Percentiles rank a stretch among this genome's conserved stretches.
These are phyloP conservation scores for Singerocomus inundabilis DNA, from an alignment of 1,284 basidiomycete genomes.

Conservation along the genomic window DNA sequence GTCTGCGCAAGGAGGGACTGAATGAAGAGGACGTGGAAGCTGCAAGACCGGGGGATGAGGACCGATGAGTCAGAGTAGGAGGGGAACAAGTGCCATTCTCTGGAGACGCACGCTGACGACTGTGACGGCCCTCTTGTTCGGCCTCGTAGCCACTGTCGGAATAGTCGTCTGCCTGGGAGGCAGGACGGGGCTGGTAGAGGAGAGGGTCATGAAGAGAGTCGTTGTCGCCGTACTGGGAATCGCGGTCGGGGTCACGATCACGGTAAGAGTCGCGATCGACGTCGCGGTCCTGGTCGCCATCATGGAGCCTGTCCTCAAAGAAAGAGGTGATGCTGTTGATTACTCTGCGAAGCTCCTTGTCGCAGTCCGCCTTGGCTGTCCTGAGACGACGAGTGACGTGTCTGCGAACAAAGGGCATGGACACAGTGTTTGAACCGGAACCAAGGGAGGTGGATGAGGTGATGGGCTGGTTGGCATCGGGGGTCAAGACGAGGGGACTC, in stretches of 20 bases:
- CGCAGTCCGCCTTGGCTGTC: constrained; percentile 93
- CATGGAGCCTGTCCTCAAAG: constrained; percentile 86
- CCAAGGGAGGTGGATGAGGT: constrained; percentile 43
- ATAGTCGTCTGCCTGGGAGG: constrained; percentile 63
- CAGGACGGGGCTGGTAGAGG: constrained; percentile 52
- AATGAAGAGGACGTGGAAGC: constrained; percentile 55
- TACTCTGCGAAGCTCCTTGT: constrained; percentile 90
- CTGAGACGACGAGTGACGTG: constrained; percentile 93
- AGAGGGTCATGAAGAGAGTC: constrained; percentile 61
- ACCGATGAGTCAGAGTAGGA: constrained; percentile 52
- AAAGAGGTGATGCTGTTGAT: constrained; percentile 91
- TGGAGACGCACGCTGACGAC: constrained; percentile 71
- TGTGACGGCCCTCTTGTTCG: constrained; percentile 67
- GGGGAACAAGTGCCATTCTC: constrained; percentile 40
- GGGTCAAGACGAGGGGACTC: constrained; percentile 73
- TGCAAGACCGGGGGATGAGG: constrained; percentile 55
- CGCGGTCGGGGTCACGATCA: constrained; percentile 46
- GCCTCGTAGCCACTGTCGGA: constrained; percentile 79
- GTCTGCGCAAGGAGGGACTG: constrained; percentile 68
- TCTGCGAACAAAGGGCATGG: constrained; percentile 88
- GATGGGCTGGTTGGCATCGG: constrained; percentile 52
- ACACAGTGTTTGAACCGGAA: constrained; percentile 69
- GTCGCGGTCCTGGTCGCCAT: constrained; percentile 64
- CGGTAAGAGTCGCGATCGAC: constrained; percentile 58
- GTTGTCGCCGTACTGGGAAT: constrained; percentile 51